phyloP scores from a whole-genome alignment of 441 rosid species.

The Lepidium campestre region DNA sequence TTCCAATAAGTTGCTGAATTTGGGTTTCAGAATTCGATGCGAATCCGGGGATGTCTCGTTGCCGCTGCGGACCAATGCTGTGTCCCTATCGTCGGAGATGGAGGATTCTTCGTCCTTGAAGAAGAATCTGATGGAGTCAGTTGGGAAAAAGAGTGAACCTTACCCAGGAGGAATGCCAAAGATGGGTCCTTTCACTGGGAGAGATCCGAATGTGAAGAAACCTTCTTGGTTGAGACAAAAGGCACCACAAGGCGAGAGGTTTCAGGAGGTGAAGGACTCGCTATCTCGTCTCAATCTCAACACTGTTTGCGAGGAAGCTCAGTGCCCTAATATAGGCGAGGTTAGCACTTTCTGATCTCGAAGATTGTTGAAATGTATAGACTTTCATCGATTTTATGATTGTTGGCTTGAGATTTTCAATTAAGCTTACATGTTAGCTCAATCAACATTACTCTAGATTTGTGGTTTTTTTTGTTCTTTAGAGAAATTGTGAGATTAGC shows the following conservation, averaged over 20 bases:
- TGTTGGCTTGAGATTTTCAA: not conserved
- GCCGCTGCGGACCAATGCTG: conserved; percentile 1
- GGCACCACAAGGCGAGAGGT: conserved; percentile 87
- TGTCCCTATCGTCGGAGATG: conserved; percentile 16
- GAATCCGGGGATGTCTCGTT: conserved; percentile 32
- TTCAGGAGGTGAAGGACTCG: conserved; percentile 67
- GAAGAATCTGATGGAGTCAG: conserved; percentile 27
- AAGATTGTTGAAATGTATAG: not conserved
- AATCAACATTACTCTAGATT: not conserved
- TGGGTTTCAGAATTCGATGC: conserved; percentile 36
- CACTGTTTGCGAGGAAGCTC: conserved; percentile 96
- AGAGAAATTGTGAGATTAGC: not conserved
- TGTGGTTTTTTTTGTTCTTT: not conserved
- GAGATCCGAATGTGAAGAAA: conserved; percentile 79
- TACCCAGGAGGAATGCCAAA: conserved; percentile 48
- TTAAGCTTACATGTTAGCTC: not conserved
- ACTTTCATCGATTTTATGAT: not conserved
- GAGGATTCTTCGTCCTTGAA: conserved; percentile 3
- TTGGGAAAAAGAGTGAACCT: conserved; percentile 27
- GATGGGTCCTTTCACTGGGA: conserved; percentile 65
- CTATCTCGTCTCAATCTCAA: conserved; percentile 73
- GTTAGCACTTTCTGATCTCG: conserved; percentile 18
- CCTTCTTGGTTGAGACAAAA: conserved; percentile 87
- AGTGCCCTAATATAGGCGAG: conserved; percentile 97
- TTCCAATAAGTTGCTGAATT: not conserved